A percentile compares a stretch with the other conserved stretches of the same genome.
These are phyloP conservation scores for Botryotinia calthae DNA, from an alignment of 2,329 filamentous ascomycete species.

Conservation along the genomic window DNA sequence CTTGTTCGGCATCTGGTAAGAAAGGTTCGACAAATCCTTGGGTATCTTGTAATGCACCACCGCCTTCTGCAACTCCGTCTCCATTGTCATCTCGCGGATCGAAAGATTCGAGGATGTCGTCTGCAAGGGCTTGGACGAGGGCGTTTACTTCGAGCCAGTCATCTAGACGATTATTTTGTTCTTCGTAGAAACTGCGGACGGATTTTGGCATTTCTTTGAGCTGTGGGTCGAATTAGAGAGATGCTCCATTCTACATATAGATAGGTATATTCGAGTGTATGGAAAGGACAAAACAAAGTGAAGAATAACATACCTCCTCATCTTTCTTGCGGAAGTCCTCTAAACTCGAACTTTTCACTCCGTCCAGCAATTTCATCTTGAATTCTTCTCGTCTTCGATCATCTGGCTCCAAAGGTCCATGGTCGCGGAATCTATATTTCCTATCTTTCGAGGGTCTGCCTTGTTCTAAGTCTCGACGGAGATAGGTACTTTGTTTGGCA, in stretches of 20 bases:
- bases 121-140: slow-evolving; percentile 53
- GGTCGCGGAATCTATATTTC: slow-evolving; percentile 30
- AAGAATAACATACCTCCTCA: slow-evolving; percentile 23
- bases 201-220: slow-evolving; percentile 53
- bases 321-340: slow-evolving; percentile 28
- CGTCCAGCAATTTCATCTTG: slow-evolving; percentile 27
- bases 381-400: slow-evolving; percentile 31
- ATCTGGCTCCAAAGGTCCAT: slow-evolving; percentile 27
- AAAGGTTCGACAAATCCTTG: slow-evolving; percentile 53
- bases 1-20: slow-evolving; percentile 53
- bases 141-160: slow-evolving; percentile 60
- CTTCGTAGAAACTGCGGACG: slow-evolving; percentile 52
- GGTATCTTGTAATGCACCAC: slow-evolving; percentile 49
- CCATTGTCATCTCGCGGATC: slow-evolving; percentile 53
- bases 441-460: slow-evolving; percentile 25
- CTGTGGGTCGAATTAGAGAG: slow-evolving; percentile 30
- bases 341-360: slow-evolving; percentile 25
- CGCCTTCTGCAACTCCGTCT: slow-evolving; percentile 54
- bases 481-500: slow-evolving; percentile 6
- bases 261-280: not conserved
- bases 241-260: not conserved
- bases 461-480: slow-evolving; percentile 17
- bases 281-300: not conserved
- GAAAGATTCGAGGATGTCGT: slow-evolving; percentile 60
- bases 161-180: slow-evolving; percentile 53